A percentile compares a stretch with the other conserved stretches of the same genome.
Evolutionary conservation across 305 asterid genomes (phyloP).

Genomic region (Rubia occidens): DNA sequence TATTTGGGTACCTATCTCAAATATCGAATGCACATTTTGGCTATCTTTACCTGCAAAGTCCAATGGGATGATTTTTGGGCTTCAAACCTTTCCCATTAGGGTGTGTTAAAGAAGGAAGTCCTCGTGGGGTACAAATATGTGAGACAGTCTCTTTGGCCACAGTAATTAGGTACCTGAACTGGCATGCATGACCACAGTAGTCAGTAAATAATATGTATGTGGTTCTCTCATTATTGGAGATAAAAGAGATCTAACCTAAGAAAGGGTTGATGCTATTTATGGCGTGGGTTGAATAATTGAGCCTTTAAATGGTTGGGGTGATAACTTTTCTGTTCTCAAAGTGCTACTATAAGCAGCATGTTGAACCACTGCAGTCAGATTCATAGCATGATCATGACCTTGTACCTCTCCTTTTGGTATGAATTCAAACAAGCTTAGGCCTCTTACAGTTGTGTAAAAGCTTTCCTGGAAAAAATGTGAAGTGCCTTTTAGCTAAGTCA

Average conservation of each 20-base stretch:
- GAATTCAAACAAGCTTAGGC: not conserved
- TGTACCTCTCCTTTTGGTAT: not conserved
- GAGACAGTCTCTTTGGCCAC: not conserved
- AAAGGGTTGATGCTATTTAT: not conserved
- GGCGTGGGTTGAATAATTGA: not conserved
- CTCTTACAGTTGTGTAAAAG: not conserved
- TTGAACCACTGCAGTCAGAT: not conserved
- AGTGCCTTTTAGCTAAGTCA: not conserved
- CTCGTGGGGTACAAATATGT: not conserved
- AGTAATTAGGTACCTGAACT: not conserved
- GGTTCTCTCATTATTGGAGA: not conserved
- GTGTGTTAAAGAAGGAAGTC: not conserved
- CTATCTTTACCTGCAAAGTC: not conserved
- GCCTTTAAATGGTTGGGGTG: not conserved
- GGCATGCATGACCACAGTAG: not conserved
- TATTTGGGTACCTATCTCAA: not conserved
- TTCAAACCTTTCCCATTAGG: not conserved
- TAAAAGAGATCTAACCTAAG: not conserved
- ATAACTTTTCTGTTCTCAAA: not conserved
- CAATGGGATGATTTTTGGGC: not conserved
- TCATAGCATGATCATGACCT: not conserved
- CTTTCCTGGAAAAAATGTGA: slow-evolving; percentile 1
- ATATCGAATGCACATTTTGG: not conserved
- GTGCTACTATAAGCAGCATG: not conserved
- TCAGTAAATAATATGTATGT: not conserved